These are phyloP conservation scores for Trifolium repens DNA, from an alignment of 306 rosid genomes.

Conservation along the genomic window DNA sequence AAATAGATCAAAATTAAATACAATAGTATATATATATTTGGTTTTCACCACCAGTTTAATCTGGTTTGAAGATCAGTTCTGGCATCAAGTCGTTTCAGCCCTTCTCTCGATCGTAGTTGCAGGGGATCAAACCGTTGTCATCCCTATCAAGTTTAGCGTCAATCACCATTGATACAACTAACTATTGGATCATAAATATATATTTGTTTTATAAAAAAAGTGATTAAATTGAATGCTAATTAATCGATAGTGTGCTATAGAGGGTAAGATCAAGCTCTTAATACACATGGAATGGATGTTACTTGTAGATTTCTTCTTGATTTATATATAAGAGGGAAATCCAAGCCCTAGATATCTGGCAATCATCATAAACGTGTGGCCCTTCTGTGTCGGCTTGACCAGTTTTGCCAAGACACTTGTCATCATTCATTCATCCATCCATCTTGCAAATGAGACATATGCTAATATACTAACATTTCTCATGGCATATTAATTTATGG, in stretches of 20 bases:
- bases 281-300: neutral
- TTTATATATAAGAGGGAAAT: slow-evolving; percentile 37
- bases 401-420: slow-evolving; percentile 49
- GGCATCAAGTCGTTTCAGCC: too few species aligned
- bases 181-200: too few species aligned
- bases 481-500: neutral
- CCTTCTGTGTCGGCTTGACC: slow-evolving; percentile 72
- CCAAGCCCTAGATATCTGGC: slow-evolving; percentile 44
- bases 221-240: neutral
- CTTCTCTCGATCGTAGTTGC: too few species aligned
- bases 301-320: slow-evolving; percentile 32
- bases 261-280: neutral
- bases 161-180: too few species aligned
- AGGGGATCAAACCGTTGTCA: too few species aligned
- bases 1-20: too few species aligned
- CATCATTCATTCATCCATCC: slow-evolving; percentile 33
- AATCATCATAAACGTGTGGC: slow-evolving; percentile 76
- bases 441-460: slow-evolving; percentile 26
- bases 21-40: too few species aligned
- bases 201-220: too few species aligned
- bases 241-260: neutral
- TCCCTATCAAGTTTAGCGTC: too few species aligned
- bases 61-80: too few species aligned
- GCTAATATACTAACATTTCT: slow-evolving; percentile 1
- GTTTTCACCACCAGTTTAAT: too few species aligned